Percentiles rank a stretch among this genome's conserved stretches.
Conservation (phyloP, 768 basidiomycete genomes). For the Hericium erinaceus region DNA sequence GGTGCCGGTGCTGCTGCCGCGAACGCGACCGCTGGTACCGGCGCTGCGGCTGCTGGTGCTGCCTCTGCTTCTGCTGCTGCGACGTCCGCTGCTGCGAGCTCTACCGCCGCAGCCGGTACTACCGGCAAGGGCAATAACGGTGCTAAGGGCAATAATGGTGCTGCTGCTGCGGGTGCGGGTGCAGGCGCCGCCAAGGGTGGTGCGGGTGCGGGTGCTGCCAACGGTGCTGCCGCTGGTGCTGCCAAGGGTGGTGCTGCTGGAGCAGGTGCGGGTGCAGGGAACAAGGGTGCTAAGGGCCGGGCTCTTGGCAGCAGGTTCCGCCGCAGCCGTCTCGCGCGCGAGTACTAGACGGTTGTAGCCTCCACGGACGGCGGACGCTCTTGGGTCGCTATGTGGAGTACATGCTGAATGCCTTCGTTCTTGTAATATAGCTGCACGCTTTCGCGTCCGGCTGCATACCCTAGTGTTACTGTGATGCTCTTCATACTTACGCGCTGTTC, state of each 20-base stretch:
- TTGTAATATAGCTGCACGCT: not conserved
- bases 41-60: slow-evolving; percentile 2
- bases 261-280: not conserved
- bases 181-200: slow-evolving; percentile 5
- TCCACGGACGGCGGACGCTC: not conserved
- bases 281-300: slow-evolving; percentile 1
- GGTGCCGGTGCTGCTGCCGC: slow-evolving; percentile 11
- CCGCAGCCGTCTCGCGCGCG: slow-evolving; percentile 5
- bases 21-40: not conserved
- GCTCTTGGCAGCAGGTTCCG: not conserved
- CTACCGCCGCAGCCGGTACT: not conserved
- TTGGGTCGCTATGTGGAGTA: not conserved
- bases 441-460: slow-evolving; percentile 1
- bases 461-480: slow-evolving; percentile 4
- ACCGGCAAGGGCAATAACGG: slow-evolving; percentile 2
- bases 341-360: not conserved
- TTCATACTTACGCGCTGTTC: not conserved
- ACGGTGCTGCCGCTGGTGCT: slow-evolving; percentile 8
- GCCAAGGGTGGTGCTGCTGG: not conserved
- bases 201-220: slow-evolving; percentile 8
- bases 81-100: slow-evolving; percentile 1
- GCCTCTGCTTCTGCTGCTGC: slow-evolving; percentile 2
- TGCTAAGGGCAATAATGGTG: slow-evolving; percentile 4
- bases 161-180: slow-evolving; percentile 8
- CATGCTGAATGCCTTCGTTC: not conserved